Evolutionary conservation across 1,139 yeast genomes (phyloP), one percentile per base, ranked within the genome.

Genomic region (Candida mesenterica): DNA sequence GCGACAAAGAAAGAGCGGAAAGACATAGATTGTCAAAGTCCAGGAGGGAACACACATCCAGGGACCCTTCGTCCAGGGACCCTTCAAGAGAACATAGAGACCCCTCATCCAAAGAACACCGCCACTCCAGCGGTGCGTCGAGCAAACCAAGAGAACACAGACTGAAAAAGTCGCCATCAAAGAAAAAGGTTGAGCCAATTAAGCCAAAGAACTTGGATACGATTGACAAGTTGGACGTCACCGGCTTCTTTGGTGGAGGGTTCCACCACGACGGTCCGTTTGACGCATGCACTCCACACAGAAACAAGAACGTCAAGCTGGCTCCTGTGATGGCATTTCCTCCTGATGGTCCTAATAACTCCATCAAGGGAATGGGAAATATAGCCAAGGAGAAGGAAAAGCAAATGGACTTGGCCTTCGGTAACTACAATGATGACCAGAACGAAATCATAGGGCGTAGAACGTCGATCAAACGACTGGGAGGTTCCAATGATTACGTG

Each of bases 221-320:
- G 4, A 92, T 92, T 50, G 98, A 92, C 64, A 86, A 85, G 61
- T 71, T 92, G 48, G 98, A 92, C 58, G 97, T 90, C 25, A 89
- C 97, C 5, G 97, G 96, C 1, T 73, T 92, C 46, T 90, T 86
- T 57, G 97, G 97, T n/a, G 82, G 87, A 29, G 87, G 92, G 1
- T 92, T 92, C 72, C 98, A 92, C 61, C 98, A 92, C 59, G 98
- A 92, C 61, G 98, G 98, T 10, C 98, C 98, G 13, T 92, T 92
- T 59, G 98, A 92, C 60, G 98, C 98, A 2, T 90, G 97, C 61
- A 85, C 95, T 4, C 97, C 98, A 5, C 96, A 87, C 60, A 81
- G 97, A 59, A 92, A 92, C 64, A 86, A 85, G 62, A 77, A 84
- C 55, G 67, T 66, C 19, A 82, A 79, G 56, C 79, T 78, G 28